Evolutionary conservation across 2,329 filamentous ascomycete species (phyloP), one percentile per base, ranked within the genome.

Genomic region (Fusarium transvaalense): DNA sequence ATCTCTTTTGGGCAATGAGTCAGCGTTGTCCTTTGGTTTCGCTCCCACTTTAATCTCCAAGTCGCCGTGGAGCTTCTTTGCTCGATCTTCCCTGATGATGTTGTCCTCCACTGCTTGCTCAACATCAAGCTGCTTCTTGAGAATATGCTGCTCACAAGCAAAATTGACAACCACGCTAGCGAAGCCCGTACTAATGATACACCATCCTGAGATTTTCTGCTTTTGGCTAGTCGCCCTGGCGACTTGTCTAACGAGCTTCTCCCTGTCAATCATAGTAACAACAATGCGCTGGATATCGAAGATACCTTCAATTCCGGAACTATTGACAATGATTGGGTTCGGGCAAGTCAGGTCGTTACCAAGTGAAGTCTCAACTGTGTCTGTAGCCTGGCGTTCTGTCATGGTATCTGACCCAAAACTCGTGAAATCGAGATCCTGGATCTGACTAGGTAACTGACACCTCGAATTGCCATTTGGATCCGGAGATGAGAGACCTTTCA

Each of bases 91-190:
- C 12, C n/a, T 53, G 29, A 57, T 23, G 3, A 53, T 29, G 12
- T n/a, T 57, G 6, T 57, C 55, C 10, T 57, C 37, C 9, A 57
- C 55, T 1, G 55, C 29, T 31, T 57, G 46, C 34, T 57, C 55
- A 23, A 57, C 23, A 14, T 57, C 29, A 9, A 57, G 31, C n/a
- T 57, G 55, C 6, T 29, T 42, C 23, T 35, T 57, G 4, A 57
- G 13, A 1, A 57, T 23, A 1, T 57, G 46, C n/a, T 57, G 55
- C 10, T 57, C 46, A 5, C 55, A 57, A 1, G 46, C 23, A 6
- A 57, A 57, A 5, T 57, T 57, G 35, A 57, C 55, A 15, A 53
- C 37, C 14, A 57, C 55, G 17, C 47, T 57, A 2, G 55, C 55
- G 8, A 57, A 57, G 4, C 55, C 55, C 3, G 55, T 57, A 14